Evolutionary conservation across 75 land plant species (phyloP).

Genomic region (Chamaecyparis obtusa): DNA sequence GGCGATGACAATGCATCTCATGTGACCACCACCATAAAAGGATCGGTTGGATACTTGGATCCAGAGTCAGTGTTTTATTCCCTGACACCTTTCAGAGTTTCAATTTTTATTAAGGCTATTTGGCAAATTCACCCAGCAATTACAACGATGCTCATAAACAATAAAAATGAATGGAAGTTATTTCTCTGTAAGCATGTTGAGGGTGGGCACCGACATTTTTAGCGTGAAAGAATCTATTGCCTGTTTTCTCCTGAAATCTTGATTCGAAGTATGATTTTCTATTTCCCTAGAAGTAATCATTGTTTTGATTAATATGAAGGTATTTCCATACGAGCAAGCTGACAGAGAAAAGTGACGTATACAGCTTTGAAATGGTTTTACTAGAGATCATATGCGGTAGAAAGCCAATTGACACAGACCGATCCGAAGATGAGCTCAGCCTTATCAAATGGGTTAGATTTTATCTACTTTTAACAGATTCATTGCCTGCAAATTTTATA

Average conservation of each 20-base stretch:
- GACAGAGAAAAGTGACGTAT: slow-evolving; percentile 9
- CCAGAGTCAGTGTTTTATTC: neutral
- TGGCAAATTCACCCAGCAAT: neutral
- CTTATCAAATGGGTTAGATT: too few species aligned
- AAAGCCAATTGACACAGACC: too few species aligned
- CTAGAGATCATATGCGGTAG: neutral
- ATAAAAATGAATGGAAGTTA: too few species aligned
- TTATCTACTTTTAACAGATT: too few species aligned
- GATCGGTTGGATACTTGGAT: slow-evolving; percentile 9
- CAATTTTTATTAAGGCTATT: neutral
- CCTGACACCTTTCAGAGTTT: neutral
- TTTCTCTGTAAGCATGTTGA: neutral
- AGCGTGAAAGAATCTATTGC: neutral
- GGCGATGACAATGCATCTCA: neutral
- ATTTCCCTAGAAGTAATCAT: neutral
- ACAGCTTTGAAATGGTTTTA: slow-evolving; percentile 8
- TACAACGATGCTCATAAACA: too few species aligned
- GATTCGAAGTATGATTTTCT: too few species aligned
- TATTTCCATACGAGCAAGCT: neutral
- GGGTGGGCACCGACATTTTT: neutral
- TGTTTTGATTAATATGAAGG: neutral
- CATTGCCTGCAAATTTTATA: too few species aligned
- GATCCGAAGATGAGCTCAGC: too few species aligned
- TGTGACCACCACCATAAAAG: neutral
- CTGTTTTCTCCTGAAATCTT: too few species aligned